Base-by-base conservation (phyloP, 345 rosid genomes). In the Salix brachista region DNA sequence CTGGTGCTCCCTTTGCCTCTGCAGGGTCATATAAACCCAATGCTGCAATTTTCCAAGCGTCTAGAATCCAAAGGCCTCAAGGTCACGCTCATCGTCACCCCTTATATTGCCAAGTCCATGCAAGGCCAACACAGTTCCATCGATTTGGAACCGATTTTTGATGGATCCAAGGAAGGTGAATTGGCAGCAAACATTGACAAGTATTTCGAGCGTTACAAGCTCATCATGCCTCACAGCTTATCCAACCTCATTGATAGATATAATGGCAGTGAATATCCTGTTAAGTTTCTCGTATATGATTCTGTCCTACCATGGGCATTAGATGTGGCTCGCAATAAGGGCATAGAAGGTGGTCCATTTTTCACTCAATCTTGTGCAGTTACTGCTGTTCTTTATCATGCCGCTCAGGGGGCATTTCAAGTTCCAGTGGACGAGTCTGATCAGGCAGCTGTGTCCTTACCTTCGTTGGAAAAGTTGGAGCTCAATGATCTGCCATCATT, bases 1-100 rank as follows among this genome's bases (percentile, higher is more conserved):
- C 52, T 80, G 12, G 78, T 74, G 1, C 16, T 83, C 37, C 75
- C 86, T 1, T 69, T 73, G 50, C 81, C 78, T 2, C n/a, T n/a
- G 5, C 83, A 80, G 39, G 86, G 85, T 25, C 85, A 83, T 60
- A 69, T 83, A 19, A 83, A 80, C 81, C 86, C 86, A 3, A 77
- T 83, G 75, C 71, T 83, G 70, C 83, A 80, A 44, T 80, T 83
- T 70, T 69, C 81, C 21, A 77, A 83, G 32, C 79, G 77, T 36
- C 44, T 83, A 44, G 77, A 74, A 34, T 76, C 85, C 1, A 83
- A 80, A 64, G 83, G 83, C 23, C 18, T 80, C 44, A 77, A 48
- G 18, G 68, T 83, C 75, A 75, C 81, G 4, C 14, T 83, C 11
- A 36, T 70, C 48, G 48, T 65, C 66, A 44, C 80, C 69, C 64